Evolutionary conservation across 73 alveolate species (phyloP).

Genomic region (Blepharisma stoltei): DNA sequence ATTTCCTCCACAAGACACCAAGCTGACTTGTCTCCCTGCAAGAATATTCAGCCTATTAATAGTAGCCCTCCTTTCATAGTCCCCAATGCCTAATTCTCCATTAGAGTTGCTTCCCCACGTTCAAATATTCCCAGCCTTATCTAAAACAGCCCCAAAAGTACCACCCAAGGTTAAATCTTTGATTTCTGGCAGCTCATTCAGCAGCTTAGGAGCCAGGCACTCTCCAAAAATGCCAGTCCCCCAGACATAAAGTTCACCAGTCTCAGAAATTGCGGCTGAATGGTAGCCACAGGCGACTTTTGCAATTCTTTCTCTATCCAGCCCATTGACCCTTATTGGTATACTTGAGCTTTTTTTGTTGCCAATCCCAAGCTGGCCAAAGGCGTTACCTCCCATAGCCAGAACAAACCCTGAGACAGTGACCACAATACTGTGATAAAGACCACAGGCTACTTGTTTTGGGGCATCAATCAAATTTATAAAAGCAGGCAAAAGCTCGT

Average conservation of each 20-base stretch:
- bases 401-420: constrained; percentile 69
- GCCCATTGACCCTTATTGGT: constrained; percentile 34
- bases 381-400: constrained; percentile 75
- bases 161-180: constrained; percentile 29
- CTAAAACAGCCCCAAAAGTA: constrained; percentile 17
- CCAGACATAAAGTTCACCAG: constrained; percentile 49
- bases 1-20: constrained; percentile 37
- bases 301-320: constrained; percentile 34
- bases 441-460: constrained; percentile 73
- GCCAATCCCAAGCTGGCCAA: constrained; percentile 83
- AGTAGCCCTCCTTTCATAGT: constrained; percentile 18
- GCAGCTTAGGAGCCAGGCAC: constrained; percentile 35
- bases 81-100: constrained; percentile 66
- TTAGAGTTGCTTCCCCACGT: constrained; percentile 59
- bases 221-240: constrained; percentile 63
- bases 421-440: constrained; percentile 70
- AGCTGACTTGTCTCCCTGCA: constrained; percentile 34
- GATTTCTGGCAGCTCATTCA: constrained; percentile 24
- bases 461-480: constrained; percentile 26
- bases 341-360: constrained; percentile 36
- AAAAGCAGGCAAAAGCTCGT: not conserved
- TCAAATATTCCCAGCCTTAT: not conserved
- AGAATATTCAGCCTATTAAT: no score
- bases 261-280: constrained; percentile 52
- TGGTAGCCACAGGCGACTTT: constrained; percentile 60